phyloP scores from a whole-genome alignment of 306 rosid species.

The Phaseolus lunatus region DNA sequence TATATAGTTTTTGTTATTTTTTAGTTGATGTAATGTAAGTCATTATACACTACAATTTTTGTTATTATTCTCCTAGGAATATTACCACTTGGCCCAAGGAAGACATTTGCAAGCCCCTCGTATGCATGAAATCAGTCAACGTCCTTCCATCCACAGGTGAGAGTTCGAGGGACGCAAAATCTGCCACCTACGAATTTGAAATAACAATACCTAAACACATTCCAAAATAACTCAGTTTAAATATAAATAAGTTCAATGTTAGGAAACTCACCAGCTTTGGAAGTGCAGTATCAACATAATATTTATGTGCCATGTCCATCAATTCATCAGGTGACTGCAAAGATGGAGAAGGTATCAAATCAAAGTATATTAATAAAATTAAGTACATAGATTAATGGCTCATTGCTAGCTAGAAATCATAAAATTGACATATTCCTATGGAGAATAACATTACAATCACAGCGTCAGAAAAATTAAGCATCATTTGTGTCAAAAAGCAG shows the following conservation, averaged over 20 bases:
- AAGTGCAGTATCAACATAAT: conserved; percentile 90
- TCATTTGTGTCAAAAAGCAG: conserved; percentile 32
- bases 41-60: too few species aligned
- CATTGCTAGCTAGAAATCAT: conserved; percentile 7
- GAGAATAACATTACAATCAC: conserved; percentile 8
- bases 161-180: conserved; percentile 98
- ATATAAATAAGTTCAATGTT: conserved; percentile 11
- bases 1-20: too few species aligned
- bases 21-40: too few species aligned
- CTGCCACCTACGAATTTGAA: conserved; percentile 81
- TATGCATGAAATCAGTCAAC: conserved; percentile 97
- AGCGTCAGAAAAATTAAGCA: not conserved
- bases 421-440: conserved; percentile 9
- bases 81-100: conserved; percentile 92
- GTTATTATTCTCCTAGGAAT: conserved; percentile 2
- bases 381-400: not conserved
- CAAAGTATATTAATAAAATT: conserved; percentile 27
- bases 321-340: conserved; percentile 91
- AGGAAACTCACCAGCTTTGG: conserved; percentile 89
- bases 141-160: conserved; percentile 99
- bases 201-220: conserved; percentile 44
- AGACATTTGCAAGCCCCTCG: conserved; percentile 92
- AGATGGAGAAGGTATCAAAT: conserved; percentile 42
- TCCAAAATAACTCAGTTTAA: conserved; percentile 32
- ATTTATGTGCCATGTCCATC: conserved; percentile 90